Percentiles rank a stretch among this genome's conserved stretches.
phyloP scores from a whole-genome alignment of 139 green algal genomes.

The Chlamydomonas sp. region DNA sequence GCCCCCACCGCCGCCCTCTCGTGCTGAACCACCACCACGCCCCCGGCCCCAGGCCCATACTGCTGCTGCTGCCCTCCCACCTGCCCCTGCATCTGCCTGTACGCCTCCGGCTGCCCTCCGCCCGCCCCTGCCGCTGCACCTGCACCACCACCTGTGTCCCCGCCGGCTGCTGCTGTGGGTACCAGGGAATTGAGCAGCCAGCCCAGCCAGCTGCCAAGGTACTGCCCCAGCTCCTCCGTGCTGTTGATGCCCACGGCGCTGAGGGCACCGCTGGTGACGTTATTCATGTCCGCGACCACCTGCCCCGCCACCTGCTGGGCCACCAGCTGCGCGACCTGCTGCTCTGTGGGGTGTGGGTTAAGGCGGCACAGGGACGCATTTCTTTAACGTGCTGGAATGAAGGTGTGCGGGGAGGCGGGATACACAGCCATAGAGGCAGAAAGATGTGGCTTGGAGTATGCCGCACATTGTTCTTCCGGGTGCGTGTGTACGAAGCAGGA shows the following conservation, averaged over 20 bases:
- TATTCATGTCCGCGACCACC: slow-evolving; percentile 17
- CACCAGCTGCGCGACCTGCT: not conserved
- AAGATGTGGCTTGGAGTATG: too few species aligned
- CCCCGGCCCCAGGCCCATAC: too few species aligned
- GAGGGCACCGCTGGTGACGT: slow-evolving; percentile 5
- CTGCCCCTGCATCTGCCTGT: too few species aligned
- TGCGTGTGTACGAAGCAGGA: too few species aligned
- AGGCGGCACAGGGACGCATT: not conserved
- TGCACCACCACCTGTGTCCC: too few species aligned
- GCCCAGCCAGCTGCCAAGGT: slow-evolving; percentile 27
- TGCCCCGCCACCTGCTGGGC: not conserved
- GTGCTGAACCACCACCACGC: too few species aligned
- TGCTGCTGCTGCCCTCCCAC: too few species aligned
- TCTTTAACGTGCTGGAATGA: not conserved
- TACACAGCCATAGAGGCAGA: too few species aligned
- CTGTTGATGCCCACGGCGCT: not conserved
- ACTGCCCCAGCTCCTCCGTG: slow-evolving; percentile 18
- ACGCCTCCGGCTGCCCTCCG: too few species aligned
- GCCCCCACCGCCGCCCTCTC: too few species aligned
- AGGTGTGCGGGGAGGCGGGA: not conserved
- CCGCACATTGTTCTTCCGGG: too few species aligned
- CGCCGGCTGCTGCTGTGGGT: not conserved
- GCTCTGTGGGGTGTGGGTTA: not conserved
- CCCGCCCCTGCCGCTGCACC: too few species aligned
- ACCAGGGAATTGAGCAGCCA: not conserved